phyloP scores from a whole-genome alignment of 148 eudicot genomes.

The Polygonum maritimum region DNA sequence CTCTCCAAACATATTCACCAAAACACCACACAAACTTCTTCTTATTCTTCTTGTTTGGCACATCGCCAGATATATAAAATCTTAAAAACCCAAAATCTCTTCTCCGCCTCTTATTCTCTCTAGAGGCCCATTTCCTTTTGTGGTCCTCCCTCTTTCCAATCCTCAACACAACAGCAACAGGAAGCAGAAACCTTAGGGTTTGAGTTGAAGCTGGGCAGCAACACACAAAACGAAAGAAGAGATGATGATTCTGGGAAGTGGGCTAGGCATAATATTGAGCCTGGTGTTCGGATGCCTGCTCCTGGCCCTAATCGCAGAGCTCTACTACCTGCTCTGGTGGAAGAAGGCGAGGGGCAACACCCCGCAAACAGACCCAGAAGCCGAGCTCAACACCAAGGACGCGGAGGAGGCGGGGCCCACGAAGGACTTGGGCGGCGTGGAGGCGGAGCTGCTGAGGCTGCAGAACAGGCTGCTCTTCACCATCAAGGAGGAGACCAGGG shows the following conservation, averaged over 20 bases:
- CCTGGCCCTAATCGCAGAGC: conserved; percentile 57
- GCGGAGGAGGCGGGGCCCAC: conserved; percentile 8
- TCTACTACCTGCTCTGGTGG: conserved; percentile 83
- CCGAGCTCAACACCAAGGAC: conserved; percentile 20
- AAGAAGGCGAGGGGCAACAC: conserved; percentile 20
- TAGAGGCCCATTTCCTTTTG: background rate
- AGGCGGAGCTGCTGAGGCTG: background rate
- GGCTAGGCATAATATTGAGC: conserved; percentile 44
- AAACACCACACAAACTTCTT: background rate
- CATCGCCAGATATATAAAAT: no score
- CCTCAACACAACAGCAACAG: background rate
- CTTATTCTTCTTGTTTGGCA: background rate
- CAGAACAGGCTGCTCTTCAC: conserved; percentile 44
- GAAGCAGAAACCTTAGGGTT: background rate
- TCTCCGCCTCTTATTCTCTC: background rate
- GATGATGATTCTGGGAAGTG: conserved; percentile 11
- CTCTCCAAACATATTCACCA: background rate
- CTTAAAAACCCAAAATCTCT: background rate
- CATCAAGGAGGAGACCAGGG: conserved; percentile 66
- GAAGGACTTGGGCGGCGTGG: background rate
- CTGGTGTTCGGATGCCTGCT: conserved; percentile 54
- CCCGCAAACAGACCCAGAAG: background rate
- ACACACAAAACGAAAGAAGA: background rate
- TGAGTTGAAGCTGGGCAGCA: background rate
- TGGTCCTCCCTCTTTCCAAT: background rate